Evolutionary conservation across 2,329 filamentous ascomycete genomes (phyloP).

Genomic region (Xylaria sp.): DNA sequence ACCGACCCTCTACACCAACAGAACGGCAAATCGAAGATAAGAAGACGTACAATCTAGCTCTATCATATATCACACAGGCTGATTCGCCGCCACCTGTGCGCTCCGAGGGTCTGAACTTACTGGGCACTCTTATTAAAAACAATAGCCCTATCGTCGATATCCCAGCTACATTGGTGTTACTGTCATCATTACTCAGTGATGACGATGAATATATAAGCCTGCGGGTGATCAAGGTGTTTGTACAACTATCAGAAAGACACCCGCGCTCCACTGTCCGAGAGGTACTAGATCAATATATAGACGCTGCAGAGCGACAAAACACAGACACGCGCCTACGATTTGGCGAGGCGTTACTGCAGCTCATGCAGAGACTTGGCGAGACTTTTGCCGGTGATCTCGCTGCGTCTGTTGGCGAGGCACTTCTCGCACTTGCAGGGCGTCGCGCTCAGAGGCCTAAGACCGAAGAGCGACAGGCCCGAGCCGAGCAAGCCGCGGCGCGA

Average conservation of each 20-base stretch:
- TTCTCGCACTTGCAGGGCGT: constrained; percentile 73
- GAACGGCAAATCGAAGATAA: constrained; percentile 67
- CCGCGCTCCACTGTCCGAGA: constrained; percentile 71
- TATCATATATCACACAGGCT: constrained; percentile 70
- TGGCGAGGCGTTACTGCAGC: constrained; percentile 73
- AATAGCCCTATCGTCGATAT: constrained; percentile 72
- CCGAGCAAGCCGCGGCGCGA: constrained; percentile 60
- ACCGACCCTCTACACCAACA: constrained; percentile 54
- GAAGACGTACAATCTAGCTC: constrained; percentile 70
- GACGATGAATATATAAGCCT: constrained; percentile 78
- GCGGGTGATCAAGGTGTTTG: constrained; percentile 73
- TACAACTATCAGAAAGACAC: constrained; percentile 69
- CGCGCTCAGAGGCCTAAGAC: constrained; percentile 71
- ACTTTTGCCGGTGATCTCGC: constrained; percentile 67
- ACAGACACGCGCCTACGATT: constrained; percentile 75
- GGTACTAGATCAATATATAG: constrained; percentile 74
- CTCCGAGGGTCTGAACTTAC: constrained; percentile 70
- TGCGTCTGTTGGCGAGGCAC: constrained; percentile 63
- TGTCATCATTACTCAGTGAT: constrained; percentile 72
- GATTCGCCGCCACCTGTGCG: constrained; percentile 75
- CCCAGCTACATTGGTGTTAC: constrained; percentile 70
- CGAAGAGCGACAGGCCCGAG: constrained; percentile 64
- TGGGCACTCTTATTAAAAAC: constrained; percentile 66
- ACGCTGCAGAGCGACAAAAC: constrained; percentile 65
- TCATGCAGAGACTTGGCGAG: constrained; percentile 69